A percentile compares a stretch with the other conserved stretches of the same genome.
Evolutionary conservation across 371 early-diverging fungal species (phyloP).

Genomic region (Ordospora pajunii): DNA sequence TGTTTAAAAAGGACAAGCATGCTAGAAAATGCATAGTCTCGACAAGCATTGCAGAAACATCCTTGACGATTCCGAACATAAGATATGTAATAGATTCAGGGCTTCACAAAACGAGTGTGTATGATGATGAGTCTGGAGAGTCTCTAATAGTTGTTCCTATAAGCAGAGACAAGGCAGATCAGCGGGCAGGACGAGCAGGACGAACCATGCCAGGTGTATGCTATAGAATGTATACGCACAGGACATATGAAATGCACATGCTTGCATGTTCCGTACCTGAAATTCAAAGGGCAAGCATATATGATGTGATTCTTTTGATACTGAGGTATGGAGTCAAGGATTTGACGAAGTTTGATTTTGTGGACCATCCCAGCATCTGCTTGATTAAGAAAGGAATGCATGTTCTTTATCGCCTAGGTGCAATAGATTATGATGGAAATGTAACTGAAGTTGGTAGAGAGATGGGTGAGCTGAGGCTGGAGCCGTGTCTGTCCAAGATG

Average conservation of each 20-base stretch:
- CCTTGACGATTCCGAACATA: conserved; percentile 51
- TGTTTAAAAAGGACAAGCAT: conserved; percentile 3
- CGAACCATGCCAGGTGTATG: conserved; percentile 41
- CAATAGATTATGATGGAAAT: conserved; percentile 28
- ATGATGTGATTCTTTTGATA: conserved; percentile 40
- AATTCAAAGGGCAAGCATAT: conserved; percentile 33
- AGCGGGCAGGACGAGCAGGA: conserved; percentile 51
- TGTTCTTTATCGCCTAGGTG: conserved; percentile 36
- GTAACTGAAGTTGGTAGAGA: conserved; percentile 44
- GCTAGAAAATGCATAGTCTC: conserved; percentile 52
- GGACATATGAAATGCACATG: conserved; percentile 38
- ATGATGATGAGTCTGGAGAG: conserved; percentile 70
- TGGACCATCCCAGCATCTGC: conserved; percentile 27
- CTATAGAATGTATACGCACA: conserved; percentile 48
- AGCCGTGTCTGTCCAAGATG: conserved; percentile 35
- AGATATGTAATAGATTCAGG: conserved; percentile 54
- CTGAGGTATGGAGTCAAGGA: conserved; percentile 36
- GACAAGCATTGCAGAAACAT: conserved; percentile 54
- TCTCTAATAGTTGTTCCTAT: conserved; percentile 14
- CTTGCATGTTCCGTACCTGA: conserved; percentile 25
- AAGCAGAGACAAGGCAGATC: conserved; percentile 42
- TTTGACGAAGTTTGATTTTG: conserved; percentile 46
- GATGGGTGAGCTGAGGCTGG: conserved; percentile 41
- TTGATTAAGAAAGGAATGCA: conserved; percentile 36
- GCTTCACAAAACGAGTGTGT: conserved; percentile 81